These are phyloP conservation scores for Mucor saturninus DNA, from an alignment of 371 early-diverging fungal genomes.

Conservation along the genomic window DNA sequence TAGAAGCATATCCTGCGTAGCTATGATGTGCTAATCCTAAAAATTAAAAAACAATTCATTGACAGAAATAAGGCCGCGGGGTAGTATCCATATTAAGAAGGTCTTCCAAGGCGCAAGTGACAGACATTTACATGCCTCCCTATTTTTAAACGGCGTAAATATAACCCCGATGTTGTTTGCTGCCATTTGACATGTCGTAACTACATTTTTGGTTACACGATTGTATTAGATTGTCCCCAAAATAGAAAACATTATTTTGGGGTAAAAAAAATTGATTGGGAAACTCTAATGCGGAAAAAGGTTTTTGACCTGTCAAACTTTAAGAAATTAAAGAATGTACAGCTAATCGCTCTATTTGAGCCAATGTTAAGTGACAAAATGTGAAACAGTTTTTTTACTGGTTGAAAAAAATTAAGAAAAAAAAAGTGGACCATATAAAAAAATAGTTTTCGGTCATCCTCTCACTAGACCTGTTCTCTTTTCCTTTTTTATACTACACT, in stretches of 20 bases:
- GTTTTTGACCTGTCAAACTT: slow-evolving; percentile 9
- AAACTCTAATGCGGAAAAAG: slow-evolving; percentile 10
- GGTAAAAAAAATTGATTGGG: slow-evolving; percentile 3
- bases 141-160: neutral
- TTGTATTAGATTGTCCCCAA: slow-evolving; percentile 16
- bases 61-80: slow-evolving; percentile 17
- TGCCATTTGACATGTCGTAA: neutral
- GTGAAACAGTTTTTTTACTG: neutral
- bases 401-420: neutral
- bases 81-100: slow-evolving; percentile 19
- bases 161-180: neutral
- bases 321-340: neutral
- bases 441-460: slow-evolving; percentile 4
- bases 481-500: slow-evolving; percentile 1
- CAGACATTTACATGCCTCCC: neutral
- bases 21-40: neutral
- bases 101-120: slow-evolving; percentile 6
- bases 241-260: slow-evolving; percentile 21
- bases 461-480: neutral
- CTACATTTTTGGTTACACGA: slow-evolving; percentile 10
- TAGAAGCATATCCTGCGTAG: neutral
- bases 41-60: neutral
- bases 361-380: neutral
- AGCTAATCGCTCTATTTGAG: neutral
- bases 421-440: slow-evolving; percentile 10